Base-by-base conservation (phyloP, 2,329 filamentous ascomycete genomes). In the Penicillium occitanis region DNA sequence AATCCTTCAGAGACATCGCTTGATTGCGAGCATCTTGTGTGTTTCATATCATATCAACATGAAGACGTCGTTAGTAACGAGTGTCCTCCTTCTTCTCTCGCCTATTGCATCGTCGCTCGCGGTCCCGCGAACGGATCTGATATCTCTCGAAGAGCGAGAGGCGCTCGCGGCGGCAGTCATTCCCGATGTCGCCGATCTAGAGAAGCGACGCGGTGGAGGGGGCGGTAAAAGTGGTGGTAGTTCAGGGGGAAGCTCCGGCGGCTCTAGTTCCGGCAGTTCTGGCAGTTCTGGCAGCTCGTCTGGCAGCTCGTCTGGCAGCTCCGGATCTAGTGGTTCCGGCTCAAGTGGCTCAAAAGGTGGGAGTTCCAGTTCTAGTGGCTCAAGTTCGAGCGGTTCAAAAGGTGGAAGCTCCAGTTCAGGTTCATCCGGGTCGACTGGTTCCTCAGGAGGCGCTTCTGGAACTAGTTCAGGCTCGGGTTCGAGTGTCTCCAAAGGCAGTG, bases 161-260 rank as follows among this genome's bases (percentile, higher is more conserved):
- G 63, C 48, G n/a, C 48, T 51, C 17, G 33, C 13, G n/a, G 50
- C 37, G 11, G 37, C 60, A 25, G 55, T 61, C 19, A 50, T 35
- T 1, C 60, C 64, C 10, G 69, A 74, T 40, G 51, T 68, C 5
- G 50, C 69, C 5, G 73, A 75, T 33, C 70, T 84, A 33, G 78
- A 80, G 65, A 85, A 85, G 71, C 79, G 84, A 64, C 83, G 81
- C 71, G 83, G 83, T 28, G 79, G 82, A 5, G 79, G 82, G 33
- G 69, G 73, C 6, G 69, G 75, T 35, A 72, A 73, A 28, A 66
- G 71, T 30, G 35, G 70, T 42, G 65, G 72, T 30, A 65, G n/a
- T 28, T 51, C 50, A 7, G 37, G 71, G 42, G 55, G 71, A 19
- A 69, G 73, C 33, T 62, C 70, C 33, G 65, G 71, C 33, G 69